Conservation (phyloP, 2,329 filamentous ascomycete species). For the Fusarium avenaceum region DNA sequence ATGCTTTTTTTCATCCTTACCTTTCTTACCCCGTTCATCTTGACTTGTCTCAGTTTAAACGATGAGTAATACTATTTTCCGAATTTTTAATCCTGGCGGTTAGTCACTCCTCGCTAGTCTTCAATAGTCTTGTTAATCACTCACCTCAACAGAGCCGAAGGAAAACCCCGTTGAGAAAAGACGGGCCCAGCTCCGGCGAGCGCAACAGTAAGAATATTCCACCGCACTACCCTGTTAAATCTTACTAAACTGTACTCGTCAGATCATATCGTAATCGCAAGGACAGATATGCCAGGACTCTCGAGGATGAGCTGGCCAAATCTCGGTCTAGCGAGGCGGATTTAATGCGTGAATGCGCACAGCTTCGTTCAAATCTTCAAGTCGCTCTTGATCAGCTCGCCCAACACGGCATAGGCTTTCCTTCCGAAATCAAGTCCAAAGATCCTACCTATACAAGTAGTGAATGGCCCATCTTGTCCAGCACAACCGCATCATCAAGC, state of each 20-base stretch:
- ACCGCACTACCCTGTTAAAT: no score
- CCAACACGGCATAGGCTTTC: slow-evolving; percentile 5
- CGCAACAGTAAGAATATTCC: slow-evolving; percentile 27
- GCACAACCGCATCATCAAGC: slow-evolving; percentile 6
- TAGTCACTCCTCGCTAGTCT: background rate
- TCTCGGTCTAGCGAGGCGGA: slow-evolving; percentile 17
- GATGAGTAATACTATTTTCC: slow-evolving; percentile 49
- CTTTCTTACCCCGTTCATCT: background rate
- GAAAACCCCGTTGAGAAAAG: slow-evolving; percentile 32
- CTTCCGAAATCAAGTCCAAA: background rate
- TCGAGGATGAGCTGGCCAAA: slow-evolving; percentile 30
- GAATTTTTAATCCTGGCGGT: slow-evolving; percentile 54
- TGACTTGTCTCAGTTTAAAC: background rate
- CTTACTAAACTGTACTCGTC: background rate
- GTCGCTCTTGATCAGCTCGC: slow-evolving; percentile 8
- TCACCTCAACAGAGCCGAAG: slow-evolving; percentile 20
- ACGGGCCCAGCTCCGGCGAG: slow-evolving; percentile 29
- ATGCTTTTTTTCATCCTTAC: slow-evolving; percentile 22
- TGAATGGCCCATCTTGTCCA: background rate
- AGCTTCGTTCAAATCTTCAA: slow-evolving; percentile 18
- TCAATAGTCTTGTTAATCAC: background rate
- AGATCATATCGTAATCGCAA: slow-evolving; percentile 37
- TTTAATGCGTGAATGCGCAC: slow-evolving; percentile 19
- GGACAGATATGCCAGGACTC: slow-evolving; percentile 21
- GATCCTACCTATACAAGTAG: background rate